Evolutionary conservation across 306 rosid species (phyloP), one percentile per base, ranked within the genome.

Genomic region (Quercus variabilis): DNA sequence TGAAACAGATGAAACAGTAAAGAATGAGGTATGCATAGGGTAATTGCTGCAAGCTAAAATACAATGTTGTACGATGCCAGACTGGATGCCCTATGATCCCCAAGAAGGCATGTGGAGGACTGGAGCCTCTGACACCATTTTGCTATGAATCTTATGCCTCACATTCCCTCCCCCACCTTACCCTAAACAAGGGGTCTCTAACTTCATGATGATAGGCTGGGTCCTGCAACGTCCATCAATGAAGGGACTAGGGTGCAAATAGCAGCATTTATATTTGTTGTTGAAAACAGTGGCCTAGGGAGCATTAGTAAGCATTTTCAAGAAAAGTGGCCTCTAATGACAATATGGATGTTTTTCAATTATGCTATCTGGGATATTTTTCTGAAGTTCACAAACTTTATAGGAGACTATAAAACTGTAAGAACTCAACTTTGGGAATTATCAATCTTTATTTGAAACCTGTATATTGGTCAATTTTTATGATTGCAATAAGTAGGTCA

Each of bases 91-190:
- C 74, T 67, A 71, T 52, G 80, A 78, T 67, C 79, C 85, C 74
- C 77, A 60, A 31, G 80, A 79, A 68, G 73, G 83, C 88, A 83
- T 83, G 87, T 84, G 89, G 79, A 84, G 55, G 26, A 19, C 88
- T 80, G 85, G 72, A 62, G 79, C 75, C 85, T 83, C 91, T 91
- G 92, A 88, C 98, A 88, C 83, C 83, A 83, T 55, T 63, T 83
- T 85, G 33, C 83, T 68, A 78, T 82, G 80, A 79, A 83, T 86
- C 80, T 85, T 78, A 86, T 78, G 72, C 79, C 82, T 85, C 75
- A 58, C 56, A 69, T 62, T 55, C 58, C 76, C 38, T 73, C 85
- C 30, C 57, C 73, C 52, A n/a, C 73, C 74, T 76, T 54, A 64
- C 75, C 80, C 79, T 55, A 70, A 54, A 82, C 75, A 62, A 57